A percentile compares a stretch with the other conserved stretches of the same genome.
Conservation (phyloP, 495 filamentous ascomycete genomes). For the Penicillium coprophilum region DNA sequence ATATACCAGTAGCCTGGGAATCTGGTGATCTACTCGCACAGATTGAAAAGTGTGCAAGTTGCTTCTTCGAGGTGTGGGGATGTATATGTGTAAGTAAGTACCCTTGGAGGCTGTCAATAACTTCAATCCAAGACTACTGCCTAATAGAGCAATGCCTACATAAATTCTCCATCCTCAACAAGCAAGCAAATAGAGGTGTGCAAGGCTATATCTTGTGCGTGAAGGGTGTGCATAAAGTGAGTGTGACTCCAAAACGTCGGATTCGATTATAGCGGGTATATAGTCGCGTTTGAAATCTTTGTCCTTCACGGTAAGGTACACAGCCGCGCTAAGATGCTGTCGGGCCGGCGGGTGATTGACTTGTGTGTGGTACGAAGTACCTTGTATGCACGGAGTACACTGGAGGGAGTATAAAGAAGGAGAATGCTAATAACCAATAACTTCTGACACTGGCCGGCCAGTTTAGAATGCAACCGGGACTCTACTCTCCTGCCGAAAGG, state of each 20-base stretch:
- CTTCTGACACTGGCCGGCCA: background rate
- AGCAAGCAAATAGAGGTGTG: background rate
- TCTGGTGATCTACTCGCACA: background rate
- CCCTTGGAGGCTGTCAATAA: background rate
- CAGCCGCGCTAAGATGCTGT: slow-evolving; percentile 2
- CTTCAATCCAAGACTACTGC: background rate
- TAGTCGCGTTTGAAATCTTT: slow-evolving; percentile 2
- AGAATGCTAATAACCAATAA: background rate
- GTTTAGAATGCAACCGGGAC: background rate
- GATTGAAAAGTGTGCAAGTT: background rate
- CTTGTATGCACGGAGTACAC: background rate
- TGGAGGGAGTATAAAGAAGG: background rate
- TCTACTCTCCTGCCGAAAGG: background rate
- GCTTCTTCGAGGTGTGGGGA: background rate
- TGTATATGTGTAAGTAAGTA: background rate
- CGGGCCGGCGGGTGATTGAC: background rate
- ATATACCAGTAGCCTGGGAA: background rate
- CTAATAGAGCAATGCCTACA: background rate
- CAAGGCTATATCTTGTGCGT: background rate
- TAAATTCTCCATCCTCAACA: background rate
- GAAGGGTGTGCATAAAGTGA: slow-evolving; percentile 3
- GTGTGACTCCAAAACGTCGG: slow-evolving; percentile 6
- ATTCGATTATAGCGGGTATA: background rate
- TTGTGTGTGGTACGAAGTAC: background rate
- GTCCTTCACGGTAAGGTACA: slow-evolving; percentile 2